phyloP scores from a whole-genome alignment of 805 yeast species.

The Metschnikowia hibisci region DNA sequence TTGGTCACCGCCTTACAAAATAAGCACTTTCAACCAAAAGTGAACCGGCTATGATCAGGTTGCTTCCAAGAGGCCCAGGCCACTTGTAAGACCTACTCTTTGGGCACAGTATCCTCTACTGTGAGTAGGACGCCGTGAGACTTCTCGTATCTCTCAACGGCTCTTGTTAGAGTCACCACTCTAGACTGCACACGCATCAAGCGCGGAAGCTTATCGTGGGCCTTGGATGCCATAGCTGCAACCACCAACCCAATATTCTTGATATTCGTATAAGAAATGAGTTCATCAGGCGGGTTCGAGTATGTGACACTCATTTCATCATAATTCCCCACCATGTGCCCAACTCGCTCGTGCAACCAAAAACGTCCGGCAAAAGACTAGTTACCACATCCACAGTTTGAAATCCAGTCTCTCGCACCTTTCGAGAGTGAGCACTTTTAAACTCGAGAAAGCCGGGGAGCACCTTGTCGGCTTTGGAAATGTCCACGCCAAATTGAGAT shows the following conservation, averaged over 20 bases:
- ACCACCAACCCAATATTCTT: slow-evolving; percentile 46
- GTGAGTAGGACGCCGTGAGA: slow-evolving; percentile 28
- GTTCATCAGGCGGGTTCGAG: slow-evolving; percentile 38
- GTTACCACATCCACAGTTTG: slow-evolving; percentile 45
- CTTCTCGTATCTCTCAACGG: slow-evolving; percentile 38
- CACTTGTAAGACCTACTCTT: slow-evolving; percentile 27
- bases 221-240: slow-evolving; percentile 32
- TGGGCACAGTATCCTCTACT: slow-evolving; percentile 21
- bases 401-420: slow-evolving; percentile 41
- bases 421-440: slow-evolving; percentile 35
- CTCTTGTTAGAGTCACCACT: slow-evolving; percentile 33
- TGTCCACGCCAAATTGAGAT: slow-evolving; percentile 55
- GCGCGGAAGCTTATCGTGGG: slow-evolving; percentile 39
- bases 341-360: slow-evolving; percentile 31
- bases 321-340: slow-evolving; percentile 33
- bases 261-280: slow-evolving; percentile 14
- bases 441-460: slow-evolving; percentile 33
- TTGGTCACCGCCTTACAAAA: slow-evolving; percentile 36
- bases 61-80: slow-evolving; percentile 24
- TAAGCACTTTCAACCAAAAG: slow-evolving; percentile 30
- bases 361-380: slow-evolving; percentile 31
- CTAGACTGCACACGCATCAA: slow-evolving; percentile 41
- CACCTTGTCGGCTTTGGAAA: slow-evolving; percentile 21
- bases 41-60: slow-evolving; percentile 29
- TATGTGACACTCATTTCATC: slow-evolving; percentile 31